Evolutionary conservation across 2,329 filamentous ascomycete species (phyloP), one percentile per base, ranked within the genome.

Genomic region (Neophaeococcomyces aloes): DNA sequence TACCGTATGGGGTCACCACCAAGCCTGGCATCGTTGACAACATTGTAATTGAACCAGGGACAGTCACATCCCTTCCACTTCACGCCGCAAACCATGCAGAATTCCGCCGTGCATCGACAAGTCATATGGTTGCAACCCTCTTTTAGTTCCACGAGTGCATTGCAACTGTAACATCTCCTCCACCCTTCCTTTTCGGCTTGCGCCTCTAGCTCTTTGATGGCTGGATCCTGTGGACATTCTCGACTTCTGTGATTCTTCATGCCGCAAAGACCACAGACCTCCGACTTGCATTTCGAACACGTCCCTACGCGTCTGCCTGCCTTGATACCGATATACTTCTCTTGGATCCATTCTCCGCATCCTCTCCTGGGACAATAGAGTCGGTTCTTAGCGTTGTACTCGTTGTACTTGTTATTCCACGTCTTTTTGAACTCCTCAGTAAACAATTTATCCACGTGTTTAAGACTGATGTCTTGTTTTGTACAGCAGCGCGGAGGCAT

Each of bases 121-220:
- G 78, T 86, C 77, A 93, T 89, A 59, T 89, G 86, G 63, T 89
- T 88, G 62, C 83, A 87, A 34, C 86, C 86, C 61, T 89, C 83
- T 53, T 81, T 81, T 38, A 86, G 66, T 61, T 93, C 83, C 34
- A 93, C 82, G 68, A 84, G 76, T 25, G 75, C 73, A 53, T 75
- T 79, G 65, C 87, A 94, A 54, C 73, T 82, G 61, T 79, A 84
- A 61, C 87, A 94, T 38, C 78, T 72, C 60, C 86, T 80, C 81
- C 83, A 88, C 27, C 83, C 83, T 44, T 81, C 71, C 34, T 81
- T 70, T 54, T 81, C 79, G 10, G 81, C 81, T 48, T 83, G 71
- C 45, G 79, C 75, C 8, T 84, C 66, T 36, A 67, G 59, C 14
- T 54, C 57, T 38, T 59, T 58, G 5, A 59, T 59, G 8, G 55